These are phyloP conservation scores for Metschnikowia dekortorum DNA, from an alignment of 805 yeast species.

Conservation along the genomic window DNA sequence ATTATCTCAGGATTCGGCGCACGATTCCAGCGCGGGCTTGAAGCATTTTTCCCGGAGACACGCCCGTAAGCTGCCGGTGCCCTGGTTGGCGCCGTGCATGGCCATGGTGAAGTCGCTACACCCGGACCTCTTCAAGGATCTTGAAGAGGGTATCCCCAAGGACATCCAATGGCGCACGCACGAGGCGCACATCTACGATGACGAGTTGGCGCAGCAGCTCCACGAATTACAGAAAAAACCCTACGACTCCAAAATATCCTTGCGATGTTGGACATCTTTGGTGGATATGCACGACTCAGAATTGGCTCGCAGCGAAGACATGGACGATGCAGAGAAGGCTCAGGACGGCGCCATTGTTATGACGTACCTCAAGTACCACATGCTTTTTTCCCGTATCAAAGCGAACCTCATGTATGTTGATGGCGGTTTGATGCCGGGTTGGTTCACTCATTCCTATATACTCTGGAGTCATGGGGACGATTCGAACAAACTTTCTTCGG, in stretches of 20 bases:
- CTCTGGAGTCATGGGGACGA: too few relatives aligned
- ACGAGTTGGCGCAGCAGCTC: conserved; percentile 64
- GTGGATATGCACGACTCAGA: conserved; percentile 55
- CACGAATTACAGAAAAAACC: conserved; percentile 25
- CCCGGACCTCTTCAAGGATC: conserved; percentile 30
- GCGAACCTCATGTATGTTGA: conserved; percentile 59
- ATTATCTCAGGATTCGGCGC: conserved; percentile 35
- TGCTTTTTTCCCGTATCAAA: conserved; percentile 59
- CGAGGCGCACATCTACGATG: conserved; percentile 60
- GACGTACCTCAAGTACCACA: conserved; percentile 70
- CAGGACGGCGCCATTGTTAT: conserved; percentile 71
- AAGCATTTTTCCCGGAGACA: conserved; percentile 45
- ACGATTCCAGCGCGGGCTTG: conserved; percentile 37
- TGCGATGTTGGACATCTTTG: conserved; percentile 47
- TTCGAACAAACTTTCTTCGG: conserved; percentile 46
- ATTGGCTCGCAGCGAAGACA: conserved; percentile 41
- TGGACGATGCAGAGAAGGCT: conserved; percentile 51
- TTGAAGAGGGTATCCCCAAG: conserved; percentile 23
- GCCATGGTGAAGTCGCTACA: conserved; percentile 27
- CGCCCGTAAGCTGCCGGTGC: conserved; percentile 23
- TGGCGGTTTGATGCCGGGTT: too few relatives aligned
- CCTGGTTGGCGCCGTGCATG: conserved; percentile 38
- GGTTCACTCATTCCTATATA: too few relatives aligned
- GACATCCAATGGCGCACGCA: conserved; percentile 47
- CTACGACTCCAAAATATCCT: too few relatives aligned